These are phyloP conservation scores for Trypanosoma mega DNA, from an alignment of 208 protist genomes.

Conservation along the genomic window DNA sequence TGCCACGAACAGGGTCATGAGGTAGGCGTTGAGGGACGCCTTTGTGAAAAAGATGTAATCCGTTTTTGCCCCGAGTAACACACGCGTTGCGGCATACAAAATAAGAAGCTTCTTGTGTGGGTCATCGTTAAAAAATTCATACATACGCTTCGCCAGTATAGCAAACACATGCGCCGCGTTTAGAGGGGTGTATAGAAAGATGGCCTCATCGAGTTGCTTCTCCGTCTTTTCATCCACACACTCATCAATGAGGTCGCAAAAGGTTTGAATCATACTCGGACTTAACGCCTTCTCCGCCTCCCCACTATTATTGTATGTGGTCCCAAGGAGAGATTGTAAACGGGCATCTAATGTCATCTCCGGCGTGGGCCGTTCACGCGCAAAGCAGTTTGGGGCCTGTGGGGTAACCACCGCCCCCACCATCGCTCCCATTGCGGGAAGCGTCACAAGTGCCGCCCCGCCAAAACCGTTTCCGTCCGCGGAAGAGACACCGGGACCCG, in stretches of 20 bases:
- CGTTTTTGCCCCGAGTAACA: slow-evolving; percentile 54
- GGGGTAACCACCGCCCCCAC: slow-evolving; percentile 19
- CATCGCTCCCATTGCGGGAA: slow-evolving; percentile 57
- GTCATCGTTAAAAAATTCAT: slow-evolving; percentile 71
- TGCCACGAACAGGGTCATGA: slow-evolving; percentile 78
- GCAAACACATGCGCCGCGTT: slow-evolving; percentile 75
- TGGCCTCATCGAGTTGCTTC: slow-evolving; percentile 51
- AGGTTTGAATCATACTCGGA: slow-evolving; percentile 66
- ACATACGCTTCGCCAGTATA: slow-evolving; percentile 80
- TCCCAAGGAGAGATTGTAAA: slow-evolving; percentile 62
- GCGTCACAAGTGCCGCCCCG: slow-evolving; percentile 23
- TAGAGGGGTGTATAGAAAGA: slow-evolving; percentile 62
- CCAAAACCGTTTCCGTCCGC: slow-evolving; percentile 18
- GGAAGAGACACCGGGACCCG: slow-evolving; percentile 16
- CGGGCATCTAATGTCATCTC: slow-evolving; percentile 66
- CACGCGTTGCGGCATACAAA: slow-evolving; percentile 73
- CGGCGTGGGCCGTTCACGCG: slow-evolving; percentile 49
- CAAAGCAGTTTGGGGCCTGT: slow-evolving; percentile 33
- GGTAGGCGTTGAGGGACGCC: slow-evolving; percentile 64
- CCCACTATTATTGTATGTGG: slow-evolving; percentile 75
- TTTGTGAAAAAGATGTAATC: slow-evolving; percentile 48
- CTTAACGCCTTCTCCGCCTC: slow-evolving; percentile 55
- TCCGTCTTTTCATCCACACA: slow-evolving; percentile 59
- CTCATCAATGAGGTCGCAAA: slow-evolving; percentile 68
- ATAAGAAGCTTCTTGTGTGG: slow-evolving; percentile 79